phyloP scores from a whole-genome alignment of 2,329 filamentous ascomycete species.

The Ramularia endophylla region DNA sequence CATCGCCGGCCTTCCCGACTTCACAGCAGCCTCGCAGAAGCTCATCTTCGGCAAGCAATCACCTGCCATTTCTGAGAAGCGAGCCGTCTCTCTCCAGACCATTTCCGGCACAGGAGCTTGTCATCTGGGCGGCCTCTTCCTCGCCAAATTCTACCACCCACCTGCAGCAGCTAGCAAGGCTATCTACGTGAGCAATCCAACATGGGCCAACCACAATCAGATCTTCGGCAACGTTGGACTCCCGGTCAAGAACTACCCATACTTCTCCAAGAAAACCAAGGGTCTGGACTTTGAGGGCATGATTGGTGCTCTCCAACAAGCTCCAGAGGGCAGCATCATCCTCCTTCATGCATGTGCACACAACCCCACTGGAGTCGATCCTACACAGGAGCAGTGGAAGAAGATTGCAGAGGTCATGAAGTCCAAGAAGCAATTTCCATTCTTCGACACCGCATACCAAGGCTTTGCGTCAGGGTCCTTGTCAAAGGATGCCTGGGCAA shows the following conservation, averaged over 20 bases:
- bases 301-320: conserved; percentile 62
- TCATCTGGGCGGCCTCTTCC: conserved; percentile 89
- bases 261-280: conserved; percentile 84
- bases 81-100: conserved; percentile 77
- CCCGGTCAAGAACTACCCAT: conserved; percentile 76
- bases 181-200: conserved; percentile 89
- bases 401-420: conserved; percentile 74
- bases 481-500: conserved; percentile 77
- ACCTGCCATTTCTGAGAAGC: conserved; percentile 76
- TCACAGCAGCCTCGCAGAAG: conserved; percentile 86
- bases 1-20: conserved; percentile 79
- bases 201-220: conserved; percentile 98
- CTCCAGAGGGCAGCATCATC: conserved; percentile 76
- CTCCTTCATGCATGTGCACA: conserved; percentile 94
- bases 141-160: conserved; percentile 77
- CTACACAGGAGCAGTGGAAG: conserved; percentile 89
- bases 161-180: conserved; percentile 55
- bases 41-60: conserved; percentile 77
- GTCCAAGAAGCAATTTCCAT: conserved; percentile 81
- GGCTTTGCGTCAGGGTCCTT: conserved; percentile 94
- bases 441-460: conserved; percentile 98
- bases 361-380: conserved; percentile 97
- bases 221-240: conserved; percentile 91
- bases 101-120: conserved; percentile 96
- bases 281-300: conserved; percentile 91